Evolutionary conservation across 2,329 filamentous ascomycete species (phyloP).

Genomic region (Fusarium falciforme): DNA sequence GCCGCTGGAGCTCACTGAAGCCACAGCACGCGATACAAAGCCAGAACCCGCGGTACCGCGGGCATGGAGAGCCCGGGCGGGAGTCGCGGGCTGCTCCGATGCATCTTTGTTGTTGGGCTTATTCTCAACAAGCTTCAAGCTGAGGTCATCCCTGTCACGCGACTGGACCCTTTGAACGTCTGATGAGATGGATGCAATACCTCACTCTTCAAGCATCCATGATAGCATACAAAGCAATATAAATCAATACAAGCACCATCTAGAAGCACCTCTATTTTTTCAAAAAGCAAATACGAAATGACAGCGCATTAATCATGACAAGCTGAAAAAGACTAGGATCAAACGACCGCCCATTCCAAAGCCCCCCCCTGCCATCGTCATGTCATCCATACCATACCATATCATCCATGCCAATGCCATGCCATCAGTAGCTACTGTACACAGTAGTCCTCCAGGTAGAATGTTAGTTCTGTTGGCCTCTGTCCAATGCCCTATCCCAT

Average conservation of each 20-base stretch:
- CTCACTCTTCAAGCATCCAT: not conserved
- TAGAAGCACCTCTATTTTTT: conserved; percentile 2
- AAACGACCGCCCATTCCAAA: conserved; percentile 18
- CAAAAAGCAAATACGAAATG: conserved; percentile 10
- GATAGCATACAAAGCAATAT: not conserved
- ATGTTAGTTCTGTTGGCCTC: conserved; percentile 34
- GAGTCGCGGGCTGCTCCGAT: not conserved
- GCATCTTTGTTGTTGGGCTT: conserved; percentile 20
- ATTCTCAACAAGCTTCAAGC: not conserved
- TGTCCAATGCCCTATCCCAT: conserved; percentile 11
- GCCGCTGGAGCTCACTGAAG: conserved; percentile 14
- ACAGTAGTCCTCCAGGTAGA: not conserved
- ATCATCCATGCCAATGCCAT: not conserved
- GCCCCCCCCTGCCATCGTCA: conserved; percentile 11
- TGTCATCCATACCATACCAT: not conserved
- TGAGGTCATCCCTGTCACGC: conserved; percentile 20
- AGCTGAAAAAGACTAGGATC: not conserved
- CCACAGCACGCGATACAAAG: conserved; percentile 7
- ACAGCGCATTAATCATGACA: conserved; percentile 10
- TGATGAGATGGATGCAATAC: not conserved
- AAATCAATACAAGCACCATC: not conserved
- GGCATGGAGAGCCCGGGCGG: not conserved
- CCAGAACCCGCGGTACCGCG: too few relatives aligned
- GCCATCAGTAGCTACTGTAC: not conserved
- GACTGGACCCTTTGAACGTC: not conserved